Evolutionary conservation across 1,284 basidiomycete genomes (phyloP).

Genomic region (Grifola frondosa): DNA sequence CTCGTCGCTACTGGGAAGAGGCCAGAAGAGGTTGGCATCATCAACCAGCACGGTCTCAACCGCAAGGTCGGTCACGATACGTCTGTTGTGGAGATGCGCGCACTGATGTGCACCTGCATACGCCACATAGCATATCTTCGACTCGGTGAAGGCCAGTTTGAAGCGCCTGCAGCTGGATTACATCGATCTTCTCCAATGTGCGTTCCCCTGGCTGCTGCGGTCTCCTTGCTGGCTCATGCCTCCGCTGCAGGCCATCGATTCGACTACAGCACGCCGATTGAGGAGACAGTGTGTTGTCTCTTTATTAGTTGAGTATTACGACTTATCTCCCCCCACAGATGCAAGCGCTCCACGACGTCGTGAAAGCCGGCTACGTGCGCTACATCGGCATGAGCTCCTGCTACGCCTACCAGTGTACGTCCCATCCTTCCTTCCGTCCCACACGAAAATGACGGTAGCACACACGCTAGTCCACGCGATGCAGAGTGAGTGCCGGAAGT

Average conservation of each 20-base stretch:
- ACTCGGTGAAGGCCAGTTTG: slow-evolving; percentile 66
- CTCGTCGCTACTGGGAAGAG: background rate
- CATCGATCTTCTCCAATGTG: slow-evolving; percentile 66
- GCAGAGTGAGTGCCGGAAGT: slow-evolving; percentile 31
- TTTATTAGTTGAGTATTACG: background rate
- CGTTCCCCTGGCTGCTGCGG: background rate
- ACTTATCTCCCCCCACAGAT: slow-evolving; percentile 14
- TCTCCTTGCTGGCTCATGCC: slow-evolving; percentile 47
- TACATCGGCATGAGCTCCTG: slow-evolving; percentile 43
- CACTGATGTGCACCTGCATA: slow-evolving; percentile 2
- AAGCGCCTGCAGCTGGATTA: slow-evolving; percentile 69
- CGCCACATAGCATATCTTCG: slow-evolving; percentile 59
- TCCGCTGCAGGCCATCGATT: slow-evolving; percentile 51
- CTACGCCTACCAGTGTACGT: slow-evolving; percentile 38
- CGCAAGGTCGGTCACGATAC: slow-evolving; percentile 26
- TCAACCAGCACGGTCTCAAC: slow-evolving; percentile 36
- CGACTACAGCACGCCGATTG: slow-evolving; percentile 45
- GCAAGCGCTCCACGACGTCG: slow-evolving; percentile 38
- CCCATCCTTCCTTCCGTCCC: background rate
- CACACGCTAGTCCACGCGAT: slow-evolving; percentile 32
- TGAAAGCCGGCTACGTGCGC: slow-evolving; percentile 35
- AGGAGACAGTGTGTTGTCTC: slow-evolving; percentile 25
- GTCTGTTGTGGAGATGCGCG: background rate
- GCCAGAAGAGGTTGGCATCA: slow-evolving; percentile 24
- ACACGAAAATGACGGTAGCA: background rate